phyloP scores from a whole-genome alignment of 192 early-diverging fungal genomes.

The Fimicolochytrium jonesii region DNA sequence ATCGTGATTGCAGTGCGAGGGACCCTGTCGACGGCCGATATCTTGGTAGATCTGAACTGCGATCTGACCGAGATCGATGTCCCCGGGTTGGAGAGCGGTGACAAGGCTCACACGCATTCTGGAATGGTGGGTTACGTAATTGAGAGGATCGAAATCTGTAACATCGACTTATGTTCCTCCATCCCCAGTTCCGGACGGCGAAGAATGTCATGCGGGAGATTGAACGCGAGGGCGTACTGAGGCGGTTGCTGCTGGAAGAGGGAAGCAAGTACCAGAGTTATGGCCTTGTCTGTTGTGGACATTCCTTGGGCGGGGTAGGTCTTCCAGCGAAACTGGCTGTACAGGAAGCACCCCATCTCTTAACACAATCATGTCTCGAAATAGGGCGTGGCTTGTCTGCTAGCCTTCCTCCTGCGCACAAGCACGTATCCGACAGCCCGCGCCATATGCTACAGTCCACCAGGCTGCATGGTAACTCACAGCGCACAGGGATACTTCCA shows the following conservation, averaged over 20 bases:
- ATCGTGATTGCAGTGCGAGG: constrained; percentile 48
- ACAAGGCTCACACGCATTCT: constrained; percentile 22
- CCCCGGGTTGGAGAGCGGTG: background rate
- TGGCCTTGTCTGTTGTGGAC: constrained; percentile 34
- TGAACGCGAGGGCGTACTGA: constrained; percentile 20
- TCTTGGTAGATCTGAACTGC: constrained; percentile 46
- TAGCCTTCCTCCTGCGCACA: constrained; percentile 34
- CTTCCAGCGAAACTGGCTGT: background rate
- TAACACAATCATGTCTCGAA: background rate
- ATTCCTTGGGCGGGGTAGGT: constrained; percentile 44
- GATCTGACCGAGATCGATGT: constrained; percentile 30
- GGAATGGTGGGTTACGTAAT: constrained; percentile 23
- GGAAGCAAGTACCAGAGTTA: constrained; percentile 29
- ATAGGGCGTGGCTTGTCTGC: constrained; percentile 39
- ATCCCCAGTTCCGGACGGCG: constrained; percentile 36
- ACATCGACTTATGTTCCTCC: too few species aligned
- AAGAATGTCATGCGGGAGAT: constrained; percentile 32
- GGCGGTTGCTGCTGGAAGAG: constrained; percentile 13
- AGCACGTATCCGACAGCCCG: constrained; percentile 6
- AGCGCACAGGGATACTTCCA: constrained; percentile 32
- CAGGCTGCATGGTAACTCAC: constrained; percentile 42
- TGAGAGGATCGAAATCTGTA: too few species aligned
- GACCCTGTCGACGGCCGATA: constrained; percentile 44
- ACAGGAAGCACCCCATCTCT: constrained; percentile 3
- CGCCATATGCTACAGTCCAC: constrained; percentile 38